Evolutionary conservation across 2,329 filamentous ascomycete genomes (phyloP).

Genomic region (Elsinoe ampelina): DNA sequence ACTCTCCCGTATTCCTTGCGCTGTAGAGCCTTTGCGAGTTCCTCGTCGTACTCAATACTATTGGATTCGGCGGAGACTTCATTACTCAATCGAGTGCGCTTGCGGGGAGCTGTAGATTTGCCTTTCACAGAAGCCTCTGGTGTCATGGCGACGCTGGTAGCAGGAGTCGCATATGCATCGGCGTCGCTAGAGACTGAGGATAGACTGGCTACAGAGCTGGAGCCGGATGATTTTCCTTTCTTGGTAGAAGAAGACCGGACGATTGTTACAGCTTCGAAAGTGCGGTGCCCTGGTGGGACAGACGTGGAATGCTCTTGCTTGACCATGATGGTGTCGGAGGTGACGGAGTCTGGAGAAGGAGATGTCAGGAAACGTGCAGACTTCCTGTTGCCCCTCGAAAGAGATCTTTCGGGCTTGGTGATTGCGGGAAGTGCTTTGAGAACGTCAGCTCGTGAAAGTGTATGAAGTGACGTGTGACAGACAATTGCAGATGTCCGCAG

Average conservation of each 20-base stretch:
- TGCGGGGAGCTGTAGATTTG: conserved; percentile 21
- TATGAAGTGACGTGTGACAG: background rate
- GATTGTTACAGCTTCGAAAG: conserved; percentile 5
- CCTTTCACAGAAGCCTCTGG: conserved; percentile 38
- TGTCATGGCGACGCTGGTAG: conserved; percentile 50
- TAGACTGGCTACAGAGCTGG: conserved; percentile 13
- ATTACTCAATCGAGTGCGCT: conserved; percentile 23
- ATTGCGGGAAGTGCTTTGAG: background rate
- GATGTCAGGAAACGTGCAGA: background rate
- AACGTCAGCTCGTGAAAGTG: background rate
- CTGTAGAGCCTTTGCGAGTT: conserved; percentile 26
- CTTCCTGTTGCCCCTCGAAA: background rate
- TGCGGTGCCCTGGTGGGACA: background rate
- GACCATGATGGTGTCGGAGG: background rate
- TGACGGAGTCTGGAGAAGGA: background rate
- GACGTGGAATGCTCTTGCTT: background rate
- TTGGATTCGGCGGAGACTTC: conserved; percentile 22
- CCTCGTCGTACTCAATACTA: conserved; percentile 20
- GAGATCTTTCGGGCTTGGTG: background rate
- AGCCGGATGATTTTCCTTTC: background rate
- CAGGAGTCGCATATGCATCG: conserved; percentile 49
- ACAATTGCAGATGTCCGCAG: conserved; percentile 4
- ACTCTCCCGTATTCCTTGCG: conserved; percentile 27
- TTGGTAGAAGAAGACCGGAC: background rate
- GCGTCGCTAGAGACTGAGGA: conserved; percentile 27